phyloP scores from a whole-genome alignment of 768 basidiomycete species.

The Hysterangium stoloniferum region DNA sequence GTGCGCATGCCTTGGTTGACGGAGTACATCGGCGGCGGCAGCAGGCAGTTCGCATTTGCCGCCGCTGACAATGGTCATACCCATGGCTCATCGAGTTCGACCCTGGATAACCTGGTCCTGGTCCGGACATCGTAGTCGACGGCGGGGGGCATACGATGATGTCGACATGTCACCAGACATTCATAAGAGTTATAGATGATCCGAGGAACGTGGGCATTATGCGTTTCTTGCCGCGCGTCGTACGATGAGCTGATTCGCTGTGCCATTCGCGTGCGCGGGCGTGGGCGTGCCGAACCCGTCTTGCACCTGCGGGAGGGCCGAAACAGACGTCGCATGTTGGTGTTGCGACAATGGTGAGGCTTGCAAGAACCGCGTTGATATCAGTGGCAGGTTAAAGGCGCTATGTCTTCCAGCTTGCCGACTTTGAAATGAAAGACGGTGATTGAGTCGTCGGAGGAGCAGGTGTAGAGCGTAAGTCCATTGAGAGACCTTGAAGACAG shows the following conservation, averaged over 20 bases:
- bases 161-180: constrained; percentile 12
- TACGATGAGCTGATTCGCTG: constrained; percentile 66
- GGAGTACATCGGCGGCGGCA: not conserved
- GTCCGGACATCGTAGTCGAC: constrained; percentile 10
- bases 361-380: constrained; percentile 3
- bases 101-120: constrained; percentile 1
- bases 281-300: constrained; percentile 31
- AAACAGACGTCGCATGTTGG: constrained; percentile 27
- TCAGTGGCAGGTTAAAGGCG: constrained; percentile 60
- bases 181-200: constrained; percentile 10
- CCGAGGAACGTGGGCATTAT: constrained; percentile 38
- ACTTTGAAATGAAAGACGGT: constrained; percentile 80
- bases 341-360: constrained; percentile 40
- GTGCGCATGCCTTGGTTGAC: not conserved
- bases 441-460: constrained; percentile 92
- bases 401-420: constrained; percentile 75
- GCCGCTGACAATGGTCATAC: not conserved
- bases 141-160: constrained; percentile 9
- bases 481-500: constrained; percentile 84
- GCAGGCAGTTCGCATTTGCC: not conserved
- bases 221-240: constrained; percentile 67
- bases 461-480: constrained; percentile 86
- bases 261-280: constrained; percentile 23
- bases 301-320: constrained; percentile 20
- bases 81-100: not conserved